Evolutionary conservation across 1,139 yeast species (phyloP).

Genomic region (Lodderomyces orthopsilosis): DNA sequence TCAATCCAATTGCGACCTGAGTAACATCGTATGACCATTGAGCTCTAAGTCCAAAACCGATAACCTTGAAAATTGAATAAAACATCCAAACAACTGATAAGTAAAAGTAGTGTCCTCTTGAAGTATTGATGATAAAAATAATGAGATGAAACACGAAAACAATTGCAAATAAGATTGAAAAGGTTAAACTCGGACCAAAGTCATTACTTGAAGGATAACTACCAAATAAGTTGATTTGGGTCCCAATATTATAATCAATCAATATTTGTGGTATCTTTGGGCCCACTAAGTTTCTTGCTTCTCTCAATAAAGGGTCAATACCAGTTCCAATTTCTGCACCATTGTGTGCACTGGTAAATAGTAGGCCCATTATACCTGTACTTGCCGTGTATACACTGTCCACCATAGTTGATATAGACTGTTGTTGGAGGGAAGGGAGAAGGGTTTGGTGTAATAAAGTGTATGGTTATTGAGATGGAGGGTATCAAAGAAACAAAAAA

Average conservation of each 20-base stretch:
- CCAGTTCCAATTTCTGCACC: constrained; percentile 27
- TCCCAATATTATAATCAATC: constrained; percentile 17
- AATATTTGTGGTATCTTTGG: constrained; percentile 20
- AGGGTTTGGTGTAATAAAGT: too few species aligned
- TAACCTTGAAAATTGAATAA: constrained; percentile 26
- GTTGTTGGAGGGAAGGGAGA: too few species aligned
- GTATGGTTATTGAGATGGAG: too few species aligned
- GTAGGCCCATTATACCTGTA: background rate
- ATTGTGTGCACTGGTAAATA: constrained; percentile 11
- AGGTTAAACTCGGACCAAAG: constrained; percentile 30
- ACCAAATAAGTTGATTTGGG: constrained; percentile 35
- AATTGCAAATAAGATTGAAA: constrained; percentile 28
- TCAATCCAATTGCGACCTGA: constrained; percentile 26
- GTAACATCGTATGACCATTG: constrained; percentile 29
- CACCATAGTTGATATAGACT: background rate
- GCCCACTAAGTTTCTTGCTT: constrained; percentile 25
- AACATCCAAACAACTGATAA: constrained; percentile 32
- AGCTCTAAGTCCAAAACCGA: constrained; percentile 33
- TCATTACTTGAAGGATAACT: constrained; percentile 31
- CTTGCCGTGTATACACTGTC: background rate
- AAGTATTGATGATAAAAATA: constrained; percentile 27
- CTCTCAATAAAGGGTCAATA: constrained; percentile 16
- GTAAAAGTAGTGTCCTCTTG: constrained; percentile 38
- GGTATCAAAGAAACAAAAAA: too few species aligned
- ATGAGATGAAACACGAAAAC: constrained; percentile 24